These are phyloP conservation scores for Heliamphora pulchella DNA, from an alignment of 179 eudicot species.

Conservation along the genomic window DNA sequence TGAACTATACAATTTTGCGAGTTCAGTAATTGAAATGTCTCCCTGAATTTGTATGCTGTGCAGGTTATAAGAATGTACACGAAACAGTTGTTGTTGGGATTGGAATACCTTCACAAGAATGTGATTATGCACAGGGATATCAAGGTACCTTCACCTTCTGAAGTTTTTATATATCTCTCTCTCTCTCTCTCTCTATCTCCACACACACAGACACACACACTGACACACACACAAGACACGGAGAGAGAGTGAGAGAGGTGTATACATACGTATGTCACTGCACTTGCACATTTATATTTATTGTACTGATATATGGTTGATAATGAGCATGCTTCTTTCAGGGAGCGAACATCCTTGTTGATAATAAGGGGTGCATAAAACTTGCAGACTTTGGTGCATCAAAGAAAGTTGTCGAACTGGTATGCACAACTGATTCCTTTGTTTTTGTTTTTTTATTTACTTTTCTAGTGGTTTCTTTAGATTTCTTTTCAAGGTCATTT, in stretches of 20 bases:
- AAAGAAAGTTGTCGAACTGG: constrained; percentile 91
- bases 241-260: too few species aligned
- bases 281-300: too few species aligned
- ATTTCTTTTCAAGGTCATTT: not conserved
- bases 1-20: not conserved
- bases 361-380: constrained; percentile 76
- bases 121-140: constrained; percentile 90
- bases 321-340: constrained; percentile 20
- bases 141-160: constrained; percentile 37
- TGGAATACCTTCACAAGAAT: constrained; percentile 71
- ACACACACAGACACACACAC: too few species aligned
- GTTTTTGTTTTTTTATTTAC: not conserved
- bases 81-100: constrained; percentile 60
- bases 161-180: not conserved
- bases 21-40: not conserved
- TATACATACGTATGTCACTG: too few species aligned
- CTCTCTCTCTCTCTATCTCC: not conserved
- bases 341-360: constrained; percentile 94
- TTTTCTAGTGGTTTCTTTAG: not conserved
- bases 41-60: not conserved
- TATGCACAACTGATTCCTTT: constrained; percentile 19
- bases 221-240: too few species aligned
- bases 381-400: constrained; percentile 95
- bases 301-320: not conserved
- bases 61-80: constrained; percentile 84